Evolutionary conservation across 495 filamentous ascomycete species (phyloP), one percentile per base, ranked within the genome.

Genomic region (Echria macrotheca): DNA sequence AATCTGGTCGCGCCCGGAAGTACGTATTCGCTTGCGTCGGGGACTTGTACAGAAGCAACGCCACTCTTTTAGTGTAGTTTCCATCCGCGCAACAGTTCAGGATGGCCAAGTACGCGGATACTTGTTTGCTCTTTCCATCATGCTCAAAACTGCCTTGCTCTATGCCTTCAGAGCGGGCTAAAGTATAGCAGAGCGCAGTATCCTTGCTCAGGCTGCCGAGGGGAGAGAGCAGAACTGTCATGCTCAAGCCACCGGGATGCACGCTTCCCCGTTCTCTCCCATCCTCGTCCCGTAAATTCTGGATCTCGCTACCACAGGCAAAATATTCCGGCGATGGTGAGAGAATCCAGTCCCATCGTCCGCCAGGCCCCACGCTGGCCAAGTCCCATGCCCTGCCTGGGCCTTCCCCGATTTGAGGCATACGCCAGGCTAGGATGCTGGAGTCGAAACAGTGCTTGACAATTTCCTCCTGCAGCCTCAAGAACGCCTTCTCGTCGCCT

Each of bases 381-480:
- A n/a, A n/a, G n/a, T n/a, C n/a, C n/a, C n/a, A n/a, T n/a, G n/a
- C n/a, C n/a, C n/a, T 31, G 6, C 28, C 12, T 31, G 28, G 28
- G 28, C 28, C 6, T 31, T 31, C 21, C 17, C 5, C 19, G 6
- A 9, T n/a, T 24, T 31, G 5, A n/a, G 21, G 2, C 3, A 0
- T 14, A 29, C 26, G 29, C 38, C 48, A 51, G 12, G 21, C 22
- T 5, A 51, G 18, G 8, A 51, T 24, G 6, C 39, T 32, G 5
- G 33, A 28, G 12, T 51, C 48, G n/a, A 36, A 43, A 8, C 26
- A 22, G 22, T 37, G 23, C 28, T 44, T 43, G 40, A 35, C 31
- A 19, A 51, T 51, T 25, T 51, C 29, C 9, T 51, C 22, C 14
- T 51, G 48, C 12, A 51, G 31, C 12, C 48, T 25, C 12, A 51